Conservation (phyloP, 1,284 basidiomycete genomes). For the Psilocybe mexicana region DNA sequence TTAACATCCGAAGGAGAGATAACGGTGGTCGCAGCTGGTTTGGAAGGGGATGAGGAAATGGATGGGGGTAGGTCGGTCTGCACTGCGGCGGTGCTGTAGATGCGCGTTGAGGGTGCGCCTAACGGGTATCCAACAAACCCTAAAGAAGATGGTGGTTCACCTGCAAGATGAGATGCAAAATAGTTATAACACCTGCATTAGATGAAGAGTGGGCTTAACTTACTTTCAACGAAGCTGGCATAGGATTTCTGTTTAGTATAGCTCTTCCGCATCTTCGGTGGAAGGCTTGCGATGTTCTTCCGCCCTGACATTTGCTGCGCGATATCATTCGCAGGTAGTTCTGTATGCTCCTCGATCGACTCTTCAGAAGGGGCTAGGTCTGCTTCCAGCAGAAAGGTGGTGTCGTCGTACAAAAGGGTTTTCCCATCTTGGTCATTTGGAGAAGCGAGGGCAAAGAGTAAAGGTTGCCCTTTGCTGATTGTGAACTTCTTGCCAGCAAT, state of each 20-base stretch:
- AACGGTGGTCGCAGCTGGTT: background rate
- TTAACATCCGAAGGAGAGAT: background rate
- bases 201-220: background rate
- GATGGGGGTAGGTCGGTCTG: conserved; percentile 20
- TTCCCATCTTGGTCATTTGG: conserved; percentile 42
- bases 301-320: conserved; percentile 7
- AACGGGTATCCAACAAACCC: conserved; percentile 22
- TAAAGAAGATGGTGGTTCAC: conserved; percentile 13
- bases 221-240: conserved; percentile 17
- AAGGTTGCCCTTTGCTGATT: conserved; percentile 66
- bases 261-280: conserved; percentile 30
- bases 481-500: conserved; percentile 67
- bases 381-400: conserved; percentile 56
- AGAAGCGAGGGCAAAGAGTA: conserved; percentile 53
- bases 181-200: background rate
- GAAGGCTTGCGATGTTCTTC: conserved; percentile 21
- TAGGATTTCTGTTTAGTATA: conserved; percentile 12
- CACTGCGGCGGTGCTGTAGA: conserved; percentile 19
- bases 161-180: conserved; percentile 5
- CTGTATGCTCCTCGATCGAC: conserved; percentile 32
- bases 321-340: background rate
- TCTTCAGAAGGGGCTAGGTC: conserved; percentile 31
- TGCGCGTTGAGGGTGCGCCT: conserved; percentile 18
- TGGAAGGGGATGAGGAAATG: background rate
- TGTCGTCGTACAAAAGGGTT: conserved; percentile 43